Evolutionary conservation across 164 flowering plant genomes (phyloP), one percentile per base, ranked within the genome.

Genomic region (Paratinospora sagittata): DNA sequence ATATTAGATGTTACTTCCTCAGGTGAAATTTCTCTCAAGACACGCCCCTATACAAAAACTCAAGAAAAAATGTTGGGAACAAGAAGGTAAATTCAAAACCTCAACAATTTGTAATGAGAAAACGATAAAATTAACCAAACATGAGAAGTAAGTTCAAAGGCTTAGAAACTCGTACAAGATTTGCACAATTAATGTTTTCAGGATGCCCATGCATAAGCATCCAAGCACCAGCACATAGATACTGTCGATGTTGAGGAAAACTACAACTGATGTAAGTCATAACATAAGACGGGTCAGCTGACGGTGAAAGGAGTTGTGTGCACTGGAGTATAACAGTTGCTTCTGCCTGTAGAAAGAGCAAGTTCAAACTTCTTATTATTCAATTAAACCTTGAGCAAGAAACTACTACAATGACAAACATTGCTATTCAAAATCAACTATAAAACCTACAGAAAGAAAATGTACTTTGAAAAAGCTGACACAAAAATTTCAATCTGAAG

Each of bases 171-270:
- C 80, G 45, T 86, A 95, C 99, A 79, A 95, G 89, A 75, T 89
- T 90, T 65, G 82, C 84, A 78, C 87, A 83, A 74, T 92, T 95
- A 58, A 95, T 92, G 81, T 76, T 91, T 78, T 95, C 99, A 61
- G 96, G 90, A 72, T 88, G 96, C 39, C 93, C 91, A 69, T 85
- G 85, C 97, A 95, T 92, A 70, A 95, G 88, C 77, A 90, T 87
- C 97, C 98, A 92, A 64, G 98, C 96, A 69, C 95, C 99, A 78
- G 98, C 94, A 86, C 98, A 90, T 43, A 95, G 81, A 81, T 91
- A 91, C 49, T 87, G 88, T 10, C 96, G 85, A 72, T 95, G 98
- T 64, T 83, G 87, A 74, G 90, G 90, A 81, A 91, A 95, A 79
- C 99, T 95, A 73, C 86, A 92, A 77, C 82, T 88, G 66, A 90